phyloP scores from a whole-genome alignment of 2,329 filamentous ascomycete species.

The Sporothrix euskadiensis region DNA sequence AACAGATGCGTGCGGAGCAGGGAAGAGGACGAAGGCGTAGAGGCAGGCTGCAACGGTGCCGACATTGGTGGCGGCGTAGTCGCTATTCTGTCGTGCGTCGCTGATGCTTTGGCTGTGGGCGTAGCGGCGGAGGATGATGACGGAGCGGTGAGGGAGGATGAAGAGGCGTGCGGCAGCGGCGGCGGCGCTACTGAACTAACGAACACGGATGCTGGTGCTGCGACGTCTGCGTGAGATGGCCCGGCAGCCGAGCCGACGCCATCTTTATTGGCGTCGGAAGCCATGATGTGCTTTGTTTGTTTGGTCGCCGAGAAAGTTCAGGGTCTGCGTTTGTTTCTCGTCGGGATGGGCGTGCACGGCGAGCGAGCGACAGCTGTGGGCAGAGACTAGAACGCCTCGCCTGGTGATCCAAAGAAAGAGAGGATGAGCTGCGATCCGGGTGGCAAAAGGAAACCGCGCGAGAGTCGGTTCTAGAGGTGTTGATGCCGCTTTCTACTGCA shows the following conservation, averaged over 20 bases:
- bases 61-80: slow-evolving; percentile 27
- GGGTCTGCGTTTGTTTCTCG: background rate
- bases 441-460: background rate
- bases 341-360: background rate
- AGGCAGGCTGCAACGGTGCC: background rate
- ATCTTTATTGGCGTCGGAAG: slow-evolving; percentile 29
- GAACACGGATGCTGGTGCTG: background rate
- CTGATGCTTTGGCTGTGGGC: background rate
- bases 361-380: background rate
- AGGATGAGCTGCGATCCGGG: background rate
- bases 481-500: background rate
- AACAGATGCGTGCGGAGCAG: slow-evolving; percentile 23
- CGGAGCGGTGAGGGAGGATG: background rate
- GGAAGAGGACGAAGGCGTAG: slow-evolving; percentile 10
- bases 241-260: slow-evolving; percentile 21
- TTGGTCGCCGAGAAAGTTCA: background rate
- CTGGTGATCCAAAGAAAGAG: background rate
- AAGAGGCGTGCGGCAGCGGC: background rate
- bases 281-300: slow-evolving; percentile 17
- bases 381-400: background rate
- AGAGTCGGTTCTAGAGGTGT: background rate
- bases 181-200: background rate
- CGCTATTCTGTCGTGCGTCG: slow-evolving; percentile 26
- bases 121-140: slow-evolving; percentile 15
- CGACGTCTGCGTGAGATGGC: background rate